Percentiles rank a stretch among this genome's conserved stretches.
These are phyloP conservation scores for Colletotrichum chrysophilum DNA, from an alignment of 2,329 filamentous ascomycete species.

Conservation along the genomic window DNA sequence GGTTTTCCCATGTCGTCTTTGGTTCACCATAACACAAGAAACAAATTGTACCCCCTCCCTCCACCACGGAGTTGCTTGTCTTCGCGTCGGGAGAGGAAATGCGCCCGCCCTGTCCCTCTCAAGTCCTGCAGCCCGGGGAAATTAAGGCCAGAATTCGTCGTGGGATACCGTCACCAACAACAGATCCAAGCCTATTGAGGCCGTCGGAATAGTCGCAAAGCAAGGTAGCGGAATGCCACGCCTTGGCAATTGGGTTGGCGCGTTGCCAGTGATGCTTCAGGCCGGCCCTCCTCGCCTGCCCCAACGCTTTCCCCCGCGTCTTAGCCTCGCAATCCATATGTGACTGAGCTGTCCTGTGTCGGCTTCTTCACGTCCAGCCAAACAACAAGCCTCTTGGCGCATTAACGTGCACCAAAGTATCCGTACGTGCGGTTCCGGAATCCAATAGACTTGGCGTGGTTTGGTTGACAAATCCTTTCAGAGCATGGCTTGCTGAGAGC, in stretches of 20 bases:
- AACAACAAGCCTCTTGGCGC: neutral
- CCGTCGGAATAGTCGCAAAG: neutral
- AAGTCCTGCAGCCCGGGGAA: neutral
- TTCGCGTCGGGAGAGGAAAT: neutral
- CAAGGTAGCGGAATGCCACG: constrained; percentile 8
- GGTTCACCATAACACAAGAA: neutral
- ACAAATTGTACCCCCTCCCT: neutral
- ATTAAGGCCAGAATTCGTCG: neutral
- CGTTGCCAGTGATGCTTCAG: neutral
- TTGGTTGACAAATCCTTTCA: neutral
- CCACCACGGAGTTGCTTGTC: neutral
- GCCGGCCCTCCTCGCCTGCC: neutral
- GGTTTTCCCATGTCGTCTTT: neutral
- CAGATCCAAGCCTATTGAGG: neutral
- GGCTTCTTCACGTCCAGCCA: neutral
- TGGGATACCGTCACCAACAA: constrained; percentile 3
- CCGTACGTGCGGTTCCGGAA: neutral
- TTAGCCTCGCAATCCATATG: neutral
- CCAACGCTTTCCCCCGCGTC: neutral
- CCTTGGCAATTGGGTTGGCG: constrained; percentile 14
- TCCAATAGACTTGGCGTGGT: neutral
- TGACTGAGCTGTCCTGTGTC: neutral
- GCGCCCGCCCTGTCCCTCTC: neutral
- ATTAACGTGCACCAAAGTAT: neutral
- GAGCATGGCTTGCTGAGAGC: neutral